Conservation (phyloP, 768 basidiomycete genomes). For the Candolleomyces efflorescens region DNA sequence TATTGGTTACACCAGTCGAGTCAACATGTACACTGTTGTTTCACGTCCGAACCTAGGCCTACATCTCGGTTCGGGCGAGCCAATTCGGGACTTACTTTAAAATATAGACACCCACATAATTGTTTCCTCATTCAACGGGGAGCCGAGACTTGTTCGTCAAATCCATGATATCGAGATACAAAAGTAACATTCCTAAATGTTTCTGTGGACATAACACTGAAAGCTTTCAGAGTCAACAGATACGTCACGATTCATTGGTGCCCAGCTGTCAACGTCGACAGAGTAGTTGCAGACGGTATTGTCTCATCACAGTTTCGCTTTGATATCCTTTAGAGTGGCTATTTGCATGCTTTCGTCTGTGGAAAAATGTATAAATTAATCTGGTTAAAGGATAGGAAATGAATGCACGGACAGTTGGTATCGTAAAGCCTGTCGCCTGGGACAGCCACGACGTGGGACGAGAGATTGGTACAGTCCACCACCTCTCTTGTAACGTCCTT, state of each 20-base stretch:
- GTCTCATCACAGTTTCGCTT: conserved; percentile 21
- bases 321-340: conserved; percentile 25
- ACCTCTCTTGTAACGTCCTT: conserved; percentile 80
- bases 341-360: conserved; percentile 34
- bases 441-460: conserved; percentile 59
- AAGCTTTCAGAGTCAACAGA: too few species aligned
- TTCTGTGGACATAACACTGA: background rate
- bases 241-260: too few species aligned
- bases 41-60: too few species aligned
- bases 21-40: too few species aligned
- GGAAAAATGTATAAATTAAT: background rate
- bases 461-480: conserved; percentile 80
- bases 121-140: too few species aligned
- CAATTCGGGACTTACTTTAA: too few species aligned
- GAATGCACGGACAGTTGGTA: conserved; percentile 65
- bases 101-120: too few species aligned
- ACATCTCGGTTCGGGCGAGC: too few species aligned
- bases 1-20: too few species aligned
- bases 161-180: too few species aligned
- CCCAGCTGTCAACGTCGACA: too few species aligned
- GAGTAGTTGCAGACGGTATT: background rate
- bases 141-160: too few species aligned
- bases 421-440: conserved; percentile 76
- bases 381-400: conserved; percentile 48
- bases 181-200: background rate